These are phyloP conservation scores for Schrenkiella parvula DNA, from an alignment of 345 rosid species.

Conservation along the genomic window DNA sequence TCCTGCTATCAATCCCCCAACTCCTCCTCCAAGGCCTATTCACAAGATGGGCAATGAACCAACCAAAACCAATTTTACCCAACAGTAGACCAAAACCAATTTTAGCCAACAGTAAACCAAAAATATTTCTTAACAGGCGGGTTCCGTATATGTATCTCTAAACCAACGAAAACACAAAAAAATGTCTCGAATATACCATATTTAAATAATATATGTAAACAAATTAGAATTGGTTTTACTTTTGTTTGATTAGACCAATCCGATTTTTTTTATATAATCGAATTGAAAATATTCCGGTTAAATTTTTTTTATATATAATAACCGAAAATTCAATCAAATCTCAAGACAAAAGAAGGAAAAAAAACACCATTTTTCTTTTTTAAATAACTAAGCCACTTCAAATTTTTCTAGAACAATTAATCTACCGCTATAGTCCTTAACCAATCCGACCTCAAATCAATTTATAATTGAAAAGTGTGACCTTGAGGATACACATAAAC, in stretches of 20 bases:
- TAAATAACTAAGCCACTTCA: too few relatives aligned
- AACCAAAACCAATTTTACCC: neutral
- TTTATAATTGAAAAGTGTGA: neutral
- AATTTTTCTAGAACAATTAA: too few relatives aligned
- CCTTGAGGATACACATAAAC: neutral
- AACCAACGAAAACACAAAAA: neutral
- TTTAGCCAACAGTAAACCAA: neutral
- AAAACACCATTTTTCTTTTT: too few relatives aligned
- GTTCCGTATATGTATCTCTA: neutral
- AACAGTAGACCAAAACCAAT: neutral
- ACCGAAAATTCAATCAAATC: too few relatives aligned
- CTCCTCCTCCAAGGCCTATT: slow-evolving; percentile 57
- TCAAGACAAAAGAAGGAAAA: too few relatives aligned
- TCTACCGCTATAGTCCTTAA: neutral
- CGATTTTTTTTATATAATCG: too few relatives aligned
- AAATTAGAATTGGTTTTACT: too few relatives aligned
- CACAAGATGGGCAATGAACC: neutral
- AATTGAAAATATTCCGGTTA: too few relatives aligned
- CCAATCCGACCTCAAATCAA: neutral
- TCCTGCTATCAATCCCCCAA: slow-evolving; percentile 74
- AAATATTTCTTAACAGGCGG: neutral
- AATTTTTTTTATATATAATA: too few relatives aligned
- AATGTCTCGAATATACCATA: neutral
- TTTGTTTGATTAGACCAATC: too few relatives aligned
- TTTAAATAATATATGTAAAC: too few relatives aligned